These are phyloP conservation scores for Xylariaceae sp. DNA, from an alignment of 2,329 filamentous ascomycete species.

Conservation along the genomic window DNA sequence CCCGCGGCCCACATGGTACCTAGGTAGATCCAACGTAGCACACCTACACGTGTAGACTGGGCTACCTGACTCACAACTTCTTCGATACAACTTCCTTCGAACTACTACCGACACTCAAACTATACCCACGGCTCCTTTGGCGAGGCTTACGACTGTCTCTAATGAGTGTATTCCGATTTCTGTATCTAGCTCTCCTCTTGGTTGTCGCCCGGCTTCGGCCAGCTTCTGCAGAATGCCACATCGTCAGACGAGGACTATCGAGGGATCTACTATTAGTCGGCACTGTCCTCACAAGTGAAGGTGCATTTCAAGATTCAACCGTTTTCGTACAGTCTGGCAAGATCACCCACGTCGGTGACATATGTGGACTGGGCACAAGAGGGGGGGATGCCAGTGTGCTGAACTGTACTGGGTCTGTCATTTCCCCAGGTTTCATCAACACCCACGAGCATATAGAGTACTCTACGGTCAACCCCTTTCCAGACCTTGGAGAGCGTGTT, in stretches of 20 bases:
- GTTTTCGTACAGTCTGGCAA: conserved; percentile 38
- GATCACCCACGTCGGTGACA: conserved; percentile 30
- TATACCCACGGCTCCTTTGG: background rate
- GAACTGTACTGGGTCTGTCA: conserved; percentile 36
- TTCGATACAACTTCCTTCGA: too few species aligned
- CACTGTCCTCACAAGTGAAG: conserved; percentile 47
- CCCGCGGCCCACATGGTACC: too few species aligned
- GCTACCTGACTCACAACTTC: too few species aligned
- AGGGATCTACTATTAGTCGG: conserved; percentile 46
- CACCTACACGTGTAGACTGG: too few species aligned
- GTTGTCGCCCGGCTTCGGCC: background rate
- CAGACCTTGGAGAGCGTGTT: conserved; percentile 33
- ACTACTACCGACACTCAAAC: too few species aligned
- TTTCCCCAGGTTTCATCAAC: conserved; percentile 43
- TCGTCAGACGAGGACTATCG: conserved; percentile 27
- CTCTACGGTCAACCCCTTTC: conserved; percentile 35
- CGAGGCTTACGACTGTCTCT: background rate
- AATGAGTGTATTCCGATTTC: background rate
- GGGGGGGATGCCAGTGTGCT: conserved; percentile 29
- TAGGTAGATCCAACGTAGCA: too few species aligned
- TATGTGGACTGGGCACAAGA: conserved; percentile 12
- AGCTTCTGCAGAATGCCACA: conserved; percentile 19
- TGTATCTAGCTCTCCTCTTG: background rate
- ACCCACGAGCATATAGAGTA: conserved; percentile 41
- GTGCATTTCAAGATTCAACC: conserved; percentile 32